Conservation (phyloP, 176 grass and related monocot species). For the Eleusine indica region DNA sequence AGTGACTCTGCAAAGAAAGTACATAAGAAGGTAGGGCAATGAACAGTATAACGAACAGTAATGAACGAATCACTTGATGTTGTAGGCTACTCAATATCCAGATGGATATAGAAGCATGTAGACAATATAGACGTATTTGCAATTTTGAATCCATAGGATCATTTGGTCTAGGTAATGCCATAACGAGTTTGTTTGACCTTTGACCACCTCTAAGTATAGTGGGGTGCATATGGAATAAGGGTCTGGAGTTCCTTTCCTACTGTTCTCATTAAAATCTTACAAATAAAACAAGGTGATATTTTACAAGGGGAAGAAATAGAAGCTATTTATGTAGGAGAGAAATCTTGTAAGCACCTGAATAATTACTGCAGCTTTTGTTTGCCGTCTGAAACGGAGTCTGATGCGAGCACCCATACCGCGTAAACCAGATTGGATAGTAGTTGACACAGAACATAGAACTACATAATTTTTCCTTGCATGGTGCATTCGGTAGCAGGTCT, state of each 20-base stretch:
- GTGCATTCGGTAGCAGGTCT: constrained; percentile 66
- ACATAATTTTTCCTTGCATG: constrained; percentile 61
- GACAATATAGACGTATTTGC: not conserved
- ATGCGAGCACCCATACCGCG: constrained; percentile 75
- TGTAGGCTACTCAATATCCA: not conserved
- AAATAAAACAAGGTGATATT: not conserved
- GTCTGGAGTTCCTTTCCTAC: not conserved
- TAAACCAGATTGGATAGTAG: constrained; percentile 71
- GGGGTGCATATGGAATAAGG: not conserved
- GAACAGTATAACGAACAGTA: not conserved
- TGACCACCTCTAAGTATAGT: not conserved
- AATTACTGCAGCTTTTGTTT: constrained; percentile 79
- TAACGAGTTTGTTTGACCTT: not conserved
- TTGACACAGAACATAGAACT: constrained; percentile 56
- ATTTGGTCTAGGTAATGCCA: not conserved
- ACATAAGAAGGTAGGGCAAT: constrained; percentile 4
- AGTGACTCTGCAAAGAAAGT: constrained; percentile 64
- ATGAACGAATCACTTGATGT: not conserved
- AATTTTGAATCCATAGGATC: not conserved
- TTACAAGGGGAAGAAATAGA: not conserved
- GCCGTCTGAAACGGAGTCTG: constrained; percentile 51
- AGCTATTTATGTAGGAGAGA: constrained; percentile 25
- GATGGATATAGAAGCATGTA: not conserved
- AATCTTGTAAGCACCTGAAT: constrained; percentile 68
- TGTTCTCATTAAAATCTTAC: not conserved